These are phyloP conservation scores for Incumbomyces lentus DNA, from an alignment of 2,329 filamentous ascomycete genomes.

Conservation along the genomic window DNA sequence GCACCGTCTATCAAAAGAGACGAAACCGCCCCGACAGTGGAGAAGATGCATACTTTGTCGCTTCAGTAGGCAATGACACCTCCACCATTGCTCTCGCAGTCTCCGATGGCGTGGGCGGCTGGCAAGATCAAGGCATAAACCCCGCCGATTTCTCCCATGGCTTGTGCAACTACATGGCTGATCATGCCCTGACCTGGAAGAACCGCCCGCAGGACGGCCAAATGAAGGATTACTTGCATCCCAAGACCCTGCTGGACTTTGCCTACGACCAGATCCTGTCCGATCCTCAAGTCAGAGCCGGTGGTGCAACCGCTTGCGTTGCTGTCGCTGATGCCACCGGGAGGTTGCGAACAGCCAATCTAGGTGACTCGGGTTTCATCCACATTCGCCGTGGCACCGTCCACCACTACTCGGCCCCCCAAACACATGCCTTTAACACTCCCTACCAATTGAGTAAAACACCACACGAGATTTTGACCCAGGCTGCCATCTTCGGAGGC, in stretches of 20 bases:
- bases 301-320: conserved; percentile 88
- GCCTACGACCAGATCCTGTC: conserved; percentile 74
- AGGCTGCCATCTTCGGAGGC: conserved; percentile 75
- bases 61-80: conserved; percentile 61
- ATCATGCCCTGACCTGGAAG: conserved; percentile 53
- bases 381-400: conserved; percentile 78
- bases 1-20: conserved; percentile 46
- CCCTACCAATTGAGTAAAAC: conserved; percentile 89
- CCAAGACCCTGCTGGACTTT: conserved; percentile 63
- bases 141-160: conserved; percentile 92
- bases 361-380: conserved; percentile 90
- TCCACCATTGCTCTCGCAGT: conserved; percentile 73
- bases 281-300: conserved; percentile 64
- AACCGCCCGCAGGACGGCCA: conserved; percentile 22
- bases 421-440: conserved; percentile 96
- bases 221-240: conserved; percentile 33
- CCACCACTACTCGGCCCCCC: conserved; percentile 68
- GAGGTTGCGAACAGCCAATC: conserved; percentile 74
- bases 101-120: conserved; percentile 90
- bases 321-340: conserved; percentile 65
- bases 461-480: conserved; percentile 65
- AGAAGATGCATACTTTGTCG: conserved; percentile 93
- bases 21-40: conserved; percentile 64
- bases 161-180: conserved; percentile 86
- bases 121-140: conserved; percentile 85